Conservation (phyloP, 306 rosid genomes). For the Albizia julibrissin region DNA sequence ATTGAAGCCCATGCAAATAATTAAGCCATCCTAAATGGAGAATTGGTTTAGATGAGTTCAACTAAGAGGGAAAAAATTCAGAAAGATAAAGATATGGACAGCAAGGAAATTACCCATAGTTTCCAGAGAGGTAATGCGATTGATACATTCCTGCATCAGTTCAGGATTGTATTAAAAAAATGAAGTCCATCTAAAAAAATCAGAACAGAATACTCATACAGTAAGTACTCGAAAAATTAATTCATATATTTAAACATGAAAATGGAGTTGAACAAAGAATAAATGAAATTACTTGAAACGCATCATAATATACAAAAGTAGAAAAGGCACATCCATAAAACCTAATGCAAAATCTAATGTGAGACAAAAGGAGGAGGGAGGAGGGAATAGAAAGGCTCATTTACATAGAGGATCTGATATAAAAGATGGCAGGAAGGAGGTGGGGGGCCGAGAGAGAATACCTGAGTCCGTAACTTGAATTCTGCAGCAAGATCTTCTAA, state of each 20-base stretch:
- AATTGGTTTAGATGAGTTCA: background rate
- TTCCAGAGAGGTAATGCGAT: conserved; percentile 84
- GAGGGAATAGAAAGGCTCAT: conserved; percentile 14
- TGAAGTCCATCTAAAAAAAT: background rate
- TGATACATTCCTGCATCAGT: conserved; percentile 85
- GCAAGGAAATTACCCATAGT: conserved; percentile 65
- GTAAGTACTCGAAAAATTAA: conserved; percentile 12
- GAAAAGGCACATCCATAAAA: conserved; percentile 1
- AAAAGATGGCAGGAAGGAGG: background rate
- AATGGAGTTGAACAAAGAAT: conserved; percentile 15
- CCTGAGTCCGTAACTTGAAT: conserved; percentile 90
- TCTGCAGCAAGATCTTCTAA: conserved; percentile 98
- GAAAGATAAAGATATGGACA: background rate
- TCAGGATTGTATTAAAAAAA: conserved; percentile 23
- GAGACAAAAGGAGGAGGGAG: conserved; percentile 4
- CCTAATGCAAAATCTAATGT: conserved; percentile 2
- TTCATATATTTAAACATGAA: background rate
- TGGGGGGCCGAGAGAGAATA: conserved; percentile 29
- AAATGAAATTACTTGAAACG: background rate
- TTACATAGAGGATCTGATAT: background rate
- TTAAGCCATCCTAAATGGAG: no score
- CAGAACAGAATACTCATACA: background rate
- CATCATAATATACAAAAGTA: background rate
- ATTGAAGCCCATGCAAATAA: no score
- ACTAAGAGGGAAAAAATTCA: background rate